Conservation (phyloP, 495 filamentous ascomycete species). For the Pyronema domesticum region DNA sequence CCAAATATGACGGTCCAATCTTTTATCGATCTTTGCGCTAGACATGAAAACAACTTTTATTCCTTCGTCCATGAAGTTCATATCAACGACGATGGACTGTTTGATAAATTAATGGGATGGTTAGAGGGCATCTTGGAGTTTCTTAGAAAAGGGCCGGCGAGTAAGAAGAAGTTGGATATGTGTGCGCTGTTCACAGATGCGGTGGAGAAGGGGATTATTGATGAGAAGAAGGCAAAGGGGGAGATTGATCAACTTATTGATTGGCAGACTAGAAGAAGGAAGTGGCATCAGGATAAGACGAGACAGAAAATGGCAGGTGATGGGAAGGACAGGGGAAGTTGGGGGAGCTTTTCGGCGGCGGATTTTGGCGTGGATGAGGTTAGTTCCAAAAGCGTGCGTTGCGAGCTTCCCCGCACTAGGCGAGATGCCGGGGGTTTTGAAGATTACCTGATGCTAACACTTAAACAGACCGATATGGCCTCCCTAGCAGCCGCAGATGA, state of each 20-base stretch:
- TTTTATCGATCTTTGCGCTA: slow-evolving; percentile 91
- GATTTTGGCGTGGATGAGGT: slow-evolving; percentile 84
- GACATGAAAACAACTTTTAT: slow-evolving; percentile 93
- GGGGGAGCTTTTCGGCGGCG: slow-evolving; percentile 5
- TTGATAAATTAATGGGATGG: slow-evolving; percentile 91
- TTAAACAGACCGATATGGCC: slow-evolving; percentile 46
- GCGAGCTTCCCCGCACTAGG: no score
- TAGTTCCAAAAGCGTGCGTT: no score
- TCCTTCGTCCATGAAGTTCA: slow-evolving; percentile 98
- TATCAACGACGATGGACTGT: slow-evolving; percentile 91
- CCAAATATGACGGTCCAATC: slow-evolving; percentile 98
- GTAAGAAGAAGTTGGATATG: slow-evolving; percentile 68
- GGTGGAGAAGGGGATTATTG: slow-evolving; percentile 43
- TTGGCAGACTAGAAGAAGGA: slow-evolving; percentile 88
- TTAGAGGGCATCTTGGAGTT: slow-evolving; percentile 93
- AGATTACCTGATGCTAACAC: background rate
- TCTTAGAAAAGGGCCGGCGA: slow-evolving; percentile 63
- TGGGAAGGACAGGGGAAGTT: slow-evolving; percentile 30
- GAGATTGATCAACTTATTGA: slow-evolving; percentile 74
- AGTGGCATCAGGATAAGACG: slow-evolving; percentile 95
- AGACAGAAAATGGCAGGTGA: slow-evolving; percentile 95
- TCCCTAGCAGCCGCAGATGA: slow-evolving; percentile 38
- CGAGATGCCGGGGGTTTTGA: no score
- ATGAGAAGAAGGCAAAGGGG: slow-evolving; percentile 49
- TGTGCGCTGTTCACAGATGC: slow-evolving; percentile 77